Conservation (phyloP, 257 asterid species). For the Anisodus acutangulus region DNA sequence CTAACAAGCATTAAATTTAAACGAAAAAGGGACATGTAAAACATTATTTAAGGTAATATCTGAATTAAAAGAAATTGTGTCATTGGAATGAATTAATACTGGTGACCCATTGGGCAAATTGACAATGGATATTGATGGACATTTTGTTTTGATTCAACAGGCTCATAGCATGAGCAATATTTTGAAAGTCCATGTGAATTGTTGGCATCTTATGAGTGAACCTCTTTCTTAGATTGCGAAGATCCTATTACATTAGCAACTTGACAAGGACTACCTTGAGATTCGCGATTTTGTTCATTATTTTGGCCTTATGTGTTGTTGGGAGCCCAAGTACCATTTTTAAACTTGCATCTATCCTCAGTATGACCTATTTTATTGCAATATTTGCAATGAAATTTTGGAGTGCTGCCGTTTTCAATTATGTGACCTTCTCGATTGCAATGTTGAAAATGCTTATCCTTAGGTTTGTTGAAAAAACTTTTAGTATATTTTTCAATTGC, state of each 20-base stretch:
- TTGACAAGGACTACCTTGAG: not conserved
- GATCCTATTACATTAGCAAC: not conserved
- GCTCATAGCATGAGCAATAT: not conserved
- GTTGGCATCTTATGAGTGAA: not conserved
- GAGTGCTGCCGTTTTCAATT: not conserved
- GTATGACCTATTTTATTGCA: conserved; percentile 11
- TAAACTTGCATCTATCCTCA: not conserved
- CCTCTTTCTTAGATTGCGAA: not conserved
- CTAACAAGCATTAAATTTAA: conserved; percentile 13
- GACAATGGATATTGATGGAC: not conserved
- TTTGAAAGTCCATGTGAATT: not conserved
- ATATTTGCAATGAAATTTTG: not conserved
- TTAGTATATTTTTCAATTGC: not conserved
- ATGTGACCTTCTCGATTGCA: not conserved
- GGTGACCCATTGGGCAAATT: not conserved
- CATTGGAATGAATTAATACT: not conserved
- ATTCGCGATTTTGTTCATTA: not conserved
- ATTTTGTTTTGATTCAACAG: not conserved
- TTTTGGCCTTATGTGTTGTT: not conserved
- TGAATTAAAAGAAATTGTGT: not conserved
- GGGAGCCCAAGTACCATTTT: not conserved
- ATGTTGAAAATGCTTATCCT: conserved; percentile 6
- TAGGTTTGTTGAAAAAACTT: not conserved
- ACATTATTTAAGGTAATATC: not conserved
- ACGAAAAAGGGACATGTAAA: not conserved